Percentiles rank a stretch among this genome's conserved stretches.
phyloP scores from a whole-genome alignment of 768 basidiomycete species.

The Leccinum incarnatum region DNA sequence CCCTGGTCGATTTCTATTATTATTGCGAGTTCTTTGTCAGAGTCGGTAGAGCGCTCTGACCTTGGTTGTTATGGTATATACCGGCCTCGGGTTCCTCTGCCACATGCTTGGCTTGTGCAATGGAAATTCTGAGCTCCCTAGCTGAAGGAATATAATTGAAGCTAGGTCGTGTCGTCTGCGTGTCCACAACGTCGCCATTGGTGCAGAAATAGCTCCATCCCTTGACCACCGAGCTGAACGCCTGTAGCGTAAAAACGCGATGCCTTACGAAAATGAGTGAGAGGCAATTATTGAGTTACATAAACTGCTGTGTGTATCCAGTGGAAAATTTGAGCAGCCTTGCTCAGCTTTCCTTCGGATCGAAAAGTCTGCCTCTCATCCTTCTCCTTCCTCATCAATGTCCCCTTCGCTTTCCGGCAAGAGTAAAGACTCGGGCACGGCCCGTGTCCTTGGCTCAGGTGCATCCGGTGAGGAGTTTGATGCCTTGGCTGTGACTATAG shows the following conservation, averaged over 20 bases:
- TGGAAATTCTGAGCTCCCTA: not conserved
- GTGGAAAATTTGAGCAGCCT: slow-evolving; percentile 5
- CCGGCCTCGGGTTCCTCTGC: not conserved
- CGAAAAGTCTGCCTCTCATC: not conserved
- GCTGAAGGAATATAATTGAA: not conserved
- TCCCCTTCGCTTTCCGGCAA: slow-evolving; percentile 46
- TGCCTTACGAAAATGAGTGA: slow-evolving; percentile 9
- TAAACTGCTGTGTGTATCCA: slow-evolving; percentile 22
- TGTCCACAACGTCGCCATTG: not conserved
- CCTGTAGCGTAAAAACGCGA: not conserved
- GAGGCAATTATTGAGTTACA: slow-evolving; percentile 14
- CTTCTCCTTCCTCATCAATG: slow-evolving; percentile 33
- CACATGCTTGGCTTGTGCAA: not conserved
- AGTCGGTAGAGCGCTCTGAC: not conserved
- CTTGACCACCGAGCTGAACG: not conserved
- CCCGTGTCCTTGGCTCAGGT: slow-evolving; percentile 89
- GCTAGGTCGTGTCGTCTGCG: not conserved
- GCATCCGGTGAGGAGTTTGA: slow-evolving; percentile 61
- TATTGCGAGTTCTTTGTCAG: not conserved
- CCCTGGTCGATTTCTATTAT: not conserved
- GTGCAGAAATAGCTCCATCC: not conserved
- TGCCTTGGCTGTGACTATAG: not conserved
- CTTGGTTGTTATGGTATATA: not conserved
- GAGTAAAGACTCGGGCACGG: slow-evolving; percentile 82
- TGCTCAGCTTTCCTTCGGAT: not conserved